A percentile compares a stretch with the other conserved stretches of the same genome.
phyloP scores from a whole-genome alignment of 495 filamentous ascomycete species.

The Arthonia radiata region DNA sequence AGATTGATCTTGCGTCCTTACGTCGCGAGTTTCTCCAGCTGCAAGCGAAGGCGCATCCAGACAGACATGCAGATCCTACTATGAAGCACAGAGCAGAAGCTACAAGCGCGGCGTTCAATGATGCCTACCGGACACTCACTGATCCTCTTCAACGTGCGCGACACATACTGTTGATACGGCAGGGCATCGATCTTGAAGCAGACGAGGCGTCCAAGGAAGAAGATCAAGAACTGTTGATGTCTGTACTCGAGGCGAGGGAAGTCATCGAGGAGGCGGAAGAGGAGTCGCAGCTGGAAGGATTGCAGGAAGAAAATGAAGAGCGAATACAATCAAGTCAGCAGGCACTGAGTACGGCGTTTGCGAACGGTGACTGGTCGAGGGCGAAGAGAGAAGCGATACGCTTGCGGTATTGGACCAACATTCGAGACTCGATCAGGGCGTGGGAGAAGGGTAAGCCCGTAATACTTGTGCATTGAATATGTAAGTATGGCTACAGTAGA shows the following conservation, averaged over 20 bases:
- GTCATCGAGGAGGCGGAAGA: conserved; percentile 47
- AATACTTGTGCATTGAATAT: not conserved
- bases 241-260: conserved; percentile 73
- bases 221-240: conserved; percentile 50
- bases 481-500: too few relatives aligned
- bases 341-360: conserved; percentile 36
- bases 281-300: conserved; percentile 34
- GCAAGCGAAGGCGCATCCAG: conserved; percentile 60
- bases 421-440: conserved; percentile 49
- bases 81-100: conserved; percentile 41
- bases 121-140: conserved; percentile 62
- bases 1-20: conserved; percentile 38
- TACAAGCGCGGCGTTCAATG: conserved; percentile 56
- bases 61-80: conserved; percentile 36
- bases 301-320: conserved; percentile 41
- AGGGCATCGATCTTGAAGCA: conserved; percentile 50
- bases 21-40: conserved; percentile 67
- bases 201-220: conserved; percentile 45
- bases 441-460: conserved; percentile 45
- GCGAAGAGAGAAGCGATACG: conserved; percentile 47
- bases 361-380: conserved; percentile 31
- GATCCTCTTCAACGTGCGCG: conserved; percentile 59
- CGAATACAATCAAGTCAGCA: conserved; percentile 35
- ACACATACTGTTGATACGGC: conserved; percentile 43
- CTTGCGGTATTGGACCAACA: conserved; percentile 80